phyloP scores from a whole-genome alignment of 2,329 filamentous ascomycete genomes.

The Coniochaeta sp. region DNA sequence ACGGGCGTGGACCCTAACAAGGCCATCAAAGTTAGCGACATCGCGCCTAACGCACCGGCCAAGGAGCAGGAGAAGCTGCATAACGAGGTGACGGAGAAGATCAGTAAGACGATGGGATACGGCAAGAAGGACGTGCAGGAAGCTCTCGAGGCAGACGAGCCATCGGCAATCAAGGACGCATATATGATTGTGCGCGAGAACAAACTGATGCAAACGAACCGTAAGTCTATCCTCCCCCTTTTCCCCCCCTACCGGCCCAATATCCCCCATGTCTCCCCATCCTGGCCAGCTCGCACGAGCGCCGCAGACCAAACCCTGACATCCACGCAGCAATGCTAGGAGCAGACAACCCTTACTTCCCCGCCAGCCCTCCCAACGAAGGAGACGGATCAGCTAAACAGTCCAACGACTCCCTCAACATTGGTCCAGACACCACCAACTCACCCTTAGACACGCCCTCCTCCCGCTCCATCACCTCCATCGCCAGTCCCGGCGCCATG shows the following conservation, averaged over 20 bases:
- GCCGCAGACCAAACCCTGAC: constrained; percentile 17
- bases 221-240: constrained; percentile 46
- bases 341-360: constrained; percentile 34
- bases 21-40: constrained; percentile 74
- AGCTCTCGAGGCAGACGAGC: constrained; percentile 83
- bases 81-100: constrained; percentile 86
- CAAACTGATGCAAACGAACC: constrained; percentile 91
- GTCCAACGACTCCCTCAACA: no score
- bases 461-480: constrained; percentile 42
- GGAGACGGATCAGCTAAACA: constrained; percentile 41
- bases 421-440: no score
- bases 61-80: constrained; percentile 86
- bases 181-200: constrained; percentile 98
- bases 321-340: constrained; percentile 37
- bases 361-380: constrained; percentile 39
- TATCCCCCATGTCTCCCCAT: neutral
- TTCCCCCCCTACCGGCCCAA: constrained; percentile 19
- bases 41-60: constrained; percentile 71
- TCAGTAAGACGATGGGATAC: constrained; percentile 98
- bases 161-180: constrained; percentile 96
- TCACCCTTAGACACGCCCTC: constrained; percentile 47
- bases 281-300: constrained; percentile 4
- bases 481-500: no score
- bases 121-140: constrained; percentile 92
- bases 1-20: constrained; percentile 92